A percentile compares a stretch with the other conserved stretches of the same genome.
These are phyloP conservation scores for Nasturtium officinale DNA, from an alignment of 345 rosid species.

Conservation along the genomic window DNA sequence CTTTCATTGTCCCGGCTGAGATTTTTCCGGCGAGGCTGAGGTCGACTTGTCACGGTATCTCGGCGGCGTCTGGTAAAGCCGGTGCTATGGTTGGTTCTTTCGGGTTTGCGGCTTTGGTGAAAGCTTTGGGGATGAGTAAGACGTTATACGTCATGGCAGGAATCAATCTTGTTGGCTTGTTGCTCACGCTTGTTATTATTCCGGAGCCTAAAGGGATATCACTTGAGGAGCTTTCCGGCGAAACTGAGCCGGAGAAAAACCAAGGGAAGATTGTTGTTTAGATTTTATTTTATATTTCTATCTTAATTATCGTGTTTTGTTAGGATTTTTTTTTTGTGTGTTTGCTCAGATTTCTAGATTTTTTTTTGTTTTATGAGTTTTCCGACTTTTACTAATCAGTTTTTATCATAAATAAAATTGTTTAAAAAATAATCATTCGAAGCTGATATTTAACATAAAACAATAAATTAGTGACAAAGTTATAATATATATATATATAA, in stretches of 20 bases:
- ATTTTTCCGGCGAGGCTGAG: conserved; percentile 77
- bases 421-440: background rate
- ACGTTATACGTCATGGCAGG: conserved; percentile 50
- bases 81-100: conserved; percentile 79
- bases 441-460: background rate
- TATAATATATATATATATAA: background rate
- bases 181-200: conserved; percentile 41
- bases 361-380: background rate
- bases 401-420: background rate
- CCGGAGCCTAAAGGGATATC: conserved; percentile 65
- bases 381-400: background rate
- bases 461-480: background rate
- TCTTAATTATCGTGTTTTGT: background rate
- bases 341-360: background rate
- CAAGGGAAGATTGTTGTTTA: background rate
- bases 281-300: background rate
- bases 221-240: conserved; percentile 64
- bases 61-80: conserved; percentile 68
- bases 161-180: conserved; percentile 48
- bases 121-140: conserved; percentile 50
- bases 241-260: conserved; percentile 38
- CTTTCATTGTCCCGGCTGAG: conserved; percentile 78
- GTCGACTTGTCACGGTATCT: conserved; percentile 84
- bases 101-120: conserved; percentile 61
- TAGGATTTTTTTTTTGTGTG: background rate